Evolutionary conservation across 2,329 filamentous ascomycete species (phyloP), one percentile per base, ranked within the genome.

Genomic region (Ceratocystis cubensis): DNA sequence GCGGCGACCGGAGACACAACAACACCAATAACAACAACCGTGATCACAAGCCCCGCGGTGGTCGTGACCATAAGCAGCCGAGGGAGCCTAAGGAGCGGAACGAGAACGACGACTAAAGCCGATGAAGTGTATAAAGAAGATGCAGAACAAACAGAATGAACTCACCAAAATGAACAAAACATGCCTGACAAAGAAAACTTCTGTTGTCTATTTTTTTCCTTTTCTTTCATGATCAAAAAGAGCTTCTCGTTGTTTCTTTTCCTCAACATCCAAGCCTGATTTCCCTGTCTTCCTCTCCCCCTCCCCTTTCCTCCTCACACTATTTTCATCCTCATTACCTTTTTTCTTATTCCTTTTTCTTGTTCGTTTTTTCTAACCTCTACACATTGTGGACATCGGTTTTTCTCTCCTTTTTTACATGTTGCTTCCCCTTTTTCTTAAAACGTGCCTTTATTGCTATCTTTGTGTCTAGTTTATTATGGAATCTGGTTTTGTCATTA

Each of bases 91-190:
- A 75, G 74, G 78, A 81, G 74, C 75, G 80, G 71, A 81, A 79
- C 70, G 80, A 84, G 69, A 80, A 84, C 72, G 81, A 84, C 70
- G 82, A 84, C 71, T 84, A 78, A 41, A 75, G 75, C 56, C 67
- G 64, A 5, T 22, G 46, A 22, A 45, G 30, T 53, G 30, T 53
- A 20, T 48, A 33, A 48, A 61, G 37, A 63, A 61, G 41, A 41
- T 13, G 37, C 37, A 61, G 22, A 15, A 65, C 57, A 61, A 65
- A 37, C 64, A 64, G 61, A 66, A 61, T 41, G 20, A 65, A 65
- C 25, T 28, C 25, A 64, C 53, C 48, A 41, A 50, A 48, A n/a
- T 48, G 41, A 65, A 28, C 28, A 59, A 65, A 22, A 65, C 48
- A 22, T 57, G 41, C 65, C 15, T 41, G 37, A 41, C 37, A 41